Evolutionary conservation across 805 yeast genomes (phyloP), one percentile per base, ranked within the genome.

Genomic region (Teunomyces aglyptinius): DNA sequence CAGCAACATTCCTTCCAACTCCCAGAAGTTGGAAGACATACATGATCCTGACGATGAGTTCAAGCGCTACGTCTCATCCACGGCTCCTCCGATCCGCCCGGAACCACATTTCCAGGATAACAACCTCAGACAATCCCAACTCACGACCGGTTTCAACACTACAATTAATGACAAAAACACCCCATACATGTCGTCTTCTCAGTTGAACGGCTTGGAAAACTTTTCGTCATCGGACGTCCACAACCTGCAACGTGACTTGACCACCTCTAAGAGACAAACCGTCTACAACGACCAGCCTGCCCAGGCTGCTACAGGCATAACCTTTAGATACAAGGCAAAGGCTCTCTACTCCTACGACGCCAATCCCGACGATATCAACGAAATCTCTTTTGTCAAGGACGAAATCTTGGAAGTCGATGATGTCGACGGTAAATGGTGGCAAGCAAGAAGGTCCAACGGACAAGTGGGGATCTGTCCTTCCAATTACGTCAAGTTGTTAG

Each of bases 341-440:
- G 97, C 97, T 0, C 74, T 92, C 44, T 94, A 89, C 64, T 77
- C 85, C 41, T 92, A 94, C 64, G 82, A 82, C 43, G 97, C 97
- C 5, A 89, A 86, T 58, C 94, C 92, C 1, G 95, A 86, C 48
- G 99, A 92, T 65, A 89, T 86, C 51, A 90, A 91, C 60, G 99
- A 92, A 69, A 80, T 92, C 19, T 86, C 96, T 4, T 94, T 92
- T 60, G 82, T 77, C 52, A 89, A 91, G 65, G 97, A 94, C 46
- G 98, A 92, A 65, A 71, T 89, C n/a, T 77, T 92, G 64, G 89
- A 85, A 58, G 96, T 92, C 28, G 89, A 89, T 55, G 97, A 92
- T 60, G 89, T 89, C 47, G 87, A 87, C 54, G 97, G 97, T 39
- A 84, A 95, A 69, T 92, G 99, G 99, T 92, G 98, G 98, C 96